A percentile compares a stretch with the other conserved stretches of the same genome.
Evolutionary conservation across 148 eudicot species (phyloP).

Genomic region (Cornus suecica): DNA sequence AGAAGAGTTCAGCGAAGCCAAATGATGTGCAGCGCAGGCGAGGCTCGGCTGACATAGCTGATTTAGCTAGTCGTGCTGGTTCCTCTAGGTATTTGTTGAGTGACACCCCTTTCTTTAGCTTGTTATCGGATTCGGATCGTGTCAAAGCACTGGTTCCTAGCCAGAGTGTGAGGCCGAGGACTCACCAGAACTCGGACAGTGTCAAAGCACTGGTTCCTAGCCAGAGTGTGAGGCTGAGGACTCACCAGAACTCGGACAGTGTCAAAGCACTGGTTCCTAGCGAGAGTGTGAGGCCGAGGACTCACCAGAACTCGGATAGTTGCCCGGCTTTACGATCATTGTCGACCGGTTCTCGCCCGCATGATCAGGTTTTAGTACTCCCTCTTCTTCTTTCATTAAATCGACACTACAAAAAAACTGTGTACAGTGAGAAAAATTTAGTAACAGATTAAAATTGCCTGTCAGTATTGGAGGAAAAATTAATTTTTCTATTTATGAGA

Average conservation of each 20-base stretch:
- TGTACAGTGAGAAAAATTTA: too few relatives aligned
- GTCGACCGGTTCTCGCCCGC: constrained; percentile 26
- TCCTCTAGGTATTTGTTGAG: constrained; percentile 64
- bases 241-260: background rate
- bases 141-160: constrained; percentile 23
- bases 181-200: background rate
- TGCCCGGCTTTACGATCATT: constrained; percentile 38
- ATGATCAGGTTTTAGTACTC: constrained; percentile 43
- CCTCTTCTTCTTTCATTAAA: background rate
- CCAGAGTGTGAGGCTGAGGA: constrained; percentile 2
- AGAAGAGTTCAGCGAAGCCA: constrained; percentile 26
- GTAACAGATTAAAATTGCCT: too few relatives aligned
- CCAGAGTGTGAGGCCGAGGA: constrained; percentile 3
- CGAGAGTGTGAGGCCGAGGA: constrained; percentile 3
- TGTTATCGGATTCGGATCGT: constrained; percentile 14
- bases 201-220: constrained; percentile 23
- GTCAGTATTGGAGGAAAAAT: too few relatives aligned
- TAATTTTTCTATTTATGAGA: too few relatives aligned
- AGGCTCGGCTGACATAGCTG: constrained; percentile 55
- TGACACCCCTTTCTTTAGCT: constrained; percentile 32
- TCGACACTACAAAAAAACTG: background rate
- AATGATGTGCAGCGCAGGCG: constrained; percentile 29
- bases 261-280: constrained; percentile 23
- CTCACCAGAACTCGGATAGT: background rate
- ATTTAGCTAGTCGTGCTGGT: constrained; percentile 28